Evolutionary conservation across 176 grass and related monocot genomes (phyloP).

Genomic region (Thalia dealbata): DNA sequence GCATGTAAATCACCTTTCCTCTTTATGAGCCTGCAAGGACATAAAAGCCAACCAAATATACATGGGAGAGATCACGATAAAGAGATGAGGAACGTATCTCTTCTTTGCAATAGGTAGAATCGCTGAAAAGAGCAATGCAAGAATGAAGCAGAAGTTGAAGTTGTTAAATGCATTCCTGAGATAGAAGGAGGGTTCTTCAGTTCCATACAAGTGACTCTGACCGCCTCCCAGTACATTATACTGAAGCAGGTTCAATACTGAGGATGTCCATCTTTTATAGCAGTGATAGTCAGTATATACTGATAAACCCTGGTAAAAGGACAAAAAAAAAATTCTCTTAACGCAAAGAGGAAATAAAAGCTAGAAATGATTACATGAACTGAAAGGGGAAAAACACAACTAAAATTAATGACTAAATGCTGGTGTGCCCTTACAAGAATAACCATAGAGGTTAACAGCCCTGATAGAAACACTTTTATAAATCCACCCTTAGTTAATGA

Average conservation of each 20-base stretch:
- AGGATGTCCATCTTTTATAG: slow-evolving; percentile 77
- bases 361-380: background rate
- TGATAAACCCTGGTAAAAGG: slow-evolving; percentile 47
- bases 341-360: slow-evolving; percentile 1
- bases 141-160: slow-evolving; percentile 87
- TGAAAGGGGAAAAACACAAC: background rate
- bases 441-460: slow-evolving; percentile 50
- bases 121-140: slow-evolving; percentile 61
- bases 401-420: slow-evolving; percentile 8
- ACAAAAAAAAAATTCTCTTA: slow-evolving; percentile 7
- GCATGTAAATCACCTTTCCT: slow-evolving; percentile 57
- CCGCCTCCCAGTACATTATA: slow-evolving; percentile 91
- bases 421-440: slow-evolving; percentile 62
- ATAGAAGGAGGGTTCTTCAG: slow-evolving; percentile 65
- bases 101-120: slow-evolving; percentile 54
- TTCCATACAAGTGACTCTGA: slow-evolving; percentile 89
- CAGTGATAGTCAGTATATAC: slow-evolving; percentile 56
- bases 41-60: slow-evolving; percentile 97
- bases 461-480: slow-evolving; percentile 72
- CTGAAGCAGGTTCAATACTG: slow-evolving; percentile 83
- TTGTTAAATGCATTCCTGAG: slow-evolving; percentile 92
- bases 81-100: slow-evolving; percentile 73
- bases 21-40: slow-evolving; percentile 93
- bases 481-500: slow-evolving; percentile 69
- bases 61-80: slow-evolving; percentile 69